These are phyloP conservation scores for Boletus reticuloceps DNA, from an alignment of 768 basidiomycete genomes.

Conservation along the genomic window DNA sequence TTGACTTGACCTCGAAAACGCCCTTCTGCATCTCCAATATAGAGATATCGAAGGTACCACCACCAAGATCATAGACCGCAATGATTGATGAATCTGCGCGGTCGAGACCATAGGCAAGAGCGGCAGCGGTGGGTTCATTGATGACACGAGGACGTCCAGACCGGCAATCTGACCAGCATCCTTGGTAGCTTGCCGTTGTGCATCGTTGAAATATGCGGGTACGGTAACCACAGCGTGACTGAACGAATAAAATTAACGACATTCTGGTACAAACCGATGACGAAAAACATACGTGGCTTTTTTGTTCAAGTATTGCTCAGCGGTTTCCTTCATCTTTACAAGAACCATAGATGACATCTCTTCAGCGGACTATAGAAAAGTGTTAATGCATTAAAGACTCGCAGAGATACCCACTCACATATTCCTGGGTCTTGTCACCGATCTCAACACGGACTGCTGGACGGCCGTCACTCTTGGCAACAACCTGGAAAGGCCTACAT, in stretches of 20 bases:
- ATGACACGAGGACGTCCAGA: conserved; percentile 97
- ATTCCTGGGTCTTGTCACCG: conserved; percentile 77
- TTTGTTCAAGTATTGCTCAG: conserved; percentile 90
- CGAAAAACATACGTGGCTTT: conserved; percentile 74
- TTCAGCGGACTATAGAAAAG: conserved; percentile 64
- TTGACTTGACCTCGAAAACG: conserved; percentile 99
- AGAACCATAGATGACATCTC: conserved; percentile 88
- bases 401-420: conserved; percentile 49
- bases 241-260: neutral
- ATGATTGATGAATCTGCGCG: conserved; percentile 78
- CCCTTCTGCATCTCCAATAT: conserved; percentile 99
- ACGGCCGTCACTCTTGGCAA: conserved; percentile 66
- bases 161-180: conserved; percentile 97
- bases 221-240: conserved; percentile 93
- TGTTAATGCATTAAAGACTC: conserved; percentile 4
- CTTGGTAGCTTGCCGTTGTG: conserved; percentile 98
- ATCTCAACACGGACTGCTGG: conserved; percentile 85
- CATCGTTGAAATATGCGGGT: conserved; percentile 99
- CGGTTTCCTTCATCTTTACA: conserved; percentile 94
- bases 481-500: conserved; percentile 76
- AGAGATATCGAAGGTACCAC: conserved; percentile 99
- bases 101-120: conserved; percentile 96
- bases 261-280: neutral
- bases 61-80: conserved; percentile 98
- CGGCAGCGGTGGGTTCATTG: conserved; percentile 98